Conservation (phyloP, 2,329 filamentous ascomycete genomes). For the Phoma sp. region DNA sequence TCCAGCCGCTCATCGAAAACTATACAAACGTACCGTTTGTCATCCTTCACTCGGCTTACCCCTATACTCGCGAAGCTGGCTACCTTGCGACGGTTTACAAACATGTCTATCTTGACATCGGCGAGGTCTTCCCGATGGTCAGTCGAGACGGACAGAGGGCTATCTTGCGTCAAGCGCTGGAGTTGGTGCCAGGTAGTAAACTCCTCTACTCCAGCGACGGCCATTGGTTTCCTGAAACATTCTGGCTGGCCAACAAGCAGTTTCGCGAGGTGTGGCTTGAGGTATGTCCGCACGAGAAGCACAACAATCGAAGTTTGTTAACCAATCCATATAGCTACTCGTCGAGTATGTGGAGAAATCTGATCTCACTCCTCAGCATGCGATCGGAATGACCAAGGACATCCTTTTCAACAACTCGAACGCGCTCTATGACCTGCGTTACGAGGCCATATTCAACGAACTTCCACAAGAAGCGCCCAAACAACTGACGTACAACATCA, state of each 20-base stretch:
- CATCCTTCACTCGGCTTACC: constrained; percentile 80
- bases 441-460: constrained; percentile 47
- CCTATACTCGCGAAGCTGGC: constrained; percentile 77
- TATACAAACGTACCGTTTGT: constrained; percentile 77
- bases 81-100: constrained; percentile 79
- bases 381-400: constrained; percentile 67
- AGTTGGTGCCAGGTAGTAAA: constrained; percentile 76
- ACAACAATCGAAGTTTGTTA: neutral
- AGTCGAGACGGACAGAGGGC: constrained; percentile 77
- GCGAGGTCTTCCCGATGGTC: constrained; percentile 80
- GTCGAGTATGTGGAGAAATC: constrained; percentile 69
- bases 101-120: constrained; percentile 83
- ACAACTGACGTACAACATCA: constrained; percentile 32
- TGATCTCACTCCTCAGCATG: constrained; percentile 67
- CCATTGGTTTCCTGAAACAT: constrained; percentile 80
- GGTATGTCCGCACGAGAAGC: constrained; percentile 51
- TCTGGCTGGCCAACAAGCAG: constrained; percentile 73
- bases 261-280: constrained; percentile 73
- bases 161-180: constrained; percentile 74
- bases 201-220: constrained; percentile 82
- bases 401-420: constrained; percentile 81
- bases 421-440: constrained; percentile 69
- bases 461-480: constrained; percentile 22
- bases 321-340: constrained; percentile 59
- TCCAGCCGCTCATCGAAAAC: constrained; percentile 74